Percentiles rank a stretch among this genome's conserved stretches.
phyloP scores from a whole-genome alignment of 1,139 yeast genomes.

The Candida pseudoviswanathii region DNA sequence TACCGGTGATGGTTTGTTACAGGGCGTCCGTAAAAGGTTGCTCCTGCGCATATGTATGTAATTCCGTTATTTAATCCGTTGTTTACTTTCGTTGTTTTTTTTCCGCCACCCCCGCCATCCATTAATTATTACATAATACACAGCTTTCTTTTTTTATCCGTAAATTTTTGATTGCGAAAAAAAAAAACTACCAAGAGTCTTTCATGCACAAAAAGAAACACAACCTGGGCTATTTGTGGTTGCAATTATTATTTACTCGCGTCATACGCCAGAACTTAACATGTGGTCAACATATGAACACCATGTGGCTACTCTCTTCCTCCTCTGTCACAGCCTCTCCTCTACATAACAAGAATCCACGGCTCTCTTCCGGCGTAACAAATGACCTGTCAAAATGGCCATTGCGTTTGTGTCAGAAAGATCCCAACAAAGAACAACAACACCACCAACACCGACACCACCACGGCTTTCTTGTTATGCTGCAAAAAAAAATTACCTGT shows the following conservation, averaged over 20 bases:
- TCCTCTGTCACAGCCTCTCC: too few species aligned
- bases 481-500: too few species aligned
- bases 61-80: neutral
- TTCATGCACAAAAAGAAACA: neutral
- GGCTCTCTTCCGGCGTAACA: neutral
- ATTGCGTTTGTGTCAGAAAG: neutral
- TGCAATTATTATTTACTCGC: neutral
- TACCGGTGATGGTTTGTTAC: too few species aligned
- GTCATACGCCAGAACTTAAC: neutral
- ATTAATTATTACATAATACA: neutral
- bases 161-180: constrained; percentile 5
- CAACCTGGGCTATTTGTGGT: neutral
- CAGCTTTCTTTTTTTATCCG: neutral
- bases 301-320: too few species aligned
- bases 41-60: too few species aligned
- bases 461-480: constrained; percentile 3
- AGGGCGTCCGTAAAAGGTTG: too few species aligned
- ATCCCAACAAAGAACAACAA: neutral
- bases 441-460: too few species aligned
- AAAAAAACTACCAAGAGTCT: neutral
- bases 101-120: neutral
- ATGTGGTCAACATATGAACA: neutral
- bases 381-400: neutral
- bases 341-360: neutral
- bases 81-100: neutral